These are phyloP conservation scores for Boletus vermiculosoides DNA, from an alignment of 768 basidiomycete genomes.

Conservation along the genomic window DNA sequence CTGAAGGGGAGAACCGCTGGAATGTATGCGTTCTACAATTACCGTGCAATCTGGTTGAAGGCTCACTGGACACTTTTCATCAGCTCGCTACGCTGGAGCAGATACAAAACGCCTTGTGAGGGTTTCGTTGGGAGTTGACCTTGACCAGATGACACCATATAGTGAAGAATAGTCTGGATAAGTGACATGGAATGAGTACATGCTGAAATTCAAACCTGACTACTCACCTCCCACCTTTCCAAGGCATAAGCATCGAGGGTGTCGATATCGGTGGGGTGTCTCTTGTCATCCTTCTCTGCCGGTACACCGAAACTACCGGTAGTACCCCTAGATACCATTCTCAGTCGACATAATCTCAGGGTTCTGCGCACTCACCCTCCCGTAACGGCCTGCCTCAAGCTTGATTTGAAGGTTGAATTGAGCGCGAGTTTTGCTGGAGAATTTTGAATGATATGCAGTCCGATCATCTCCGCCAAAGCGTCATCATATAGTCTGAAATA, in stretches of 20 bases:
- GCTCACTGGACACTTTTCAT: constrained; percentile 75
- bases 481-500: constrained; percentile 64
- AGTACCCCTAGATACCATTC: constrained; percentile 50
- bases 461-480: constrained; percentile 59
- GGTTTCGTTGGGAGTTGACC: constrained; percentile 75
- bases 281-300: constrained; percentile 62
- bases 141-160: constrained; percentile 92
- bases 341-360: constrained; percentile 8
- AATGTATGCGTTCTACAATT: neutral
- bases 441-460: constrained; percentile 67
- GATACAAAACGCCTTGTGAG: constrained; percentile 77
- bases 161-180: constrained; percentile 87
- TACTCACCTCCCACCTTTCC: constrained; percentile 84
- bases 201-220: neutral
- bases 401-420: constrained; percentile 73
- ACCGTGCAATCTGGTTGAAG: neutral
- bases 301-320: constrained; percentile 85
- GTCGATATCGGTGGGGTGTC: constrained; percentile 51
- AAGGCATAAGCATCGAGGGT: constrained; percentile 78
- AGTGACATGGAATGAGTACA: neutral
- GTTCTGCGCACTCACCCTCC: constrained; percentile 64
- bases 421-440: constrained; percentile 62
- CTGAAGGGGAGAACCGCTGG: constrained; percentile 56
- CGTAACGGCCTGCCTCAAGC: constrained; percentile 79
- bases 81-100: constrained; percentile 80